A percentile compares a stretch with the other conserved stretches of the same genome.
phyloP scores from a whole-genome alignment of 176 grass and related monocot species.

The Secale cereale region DNA sequence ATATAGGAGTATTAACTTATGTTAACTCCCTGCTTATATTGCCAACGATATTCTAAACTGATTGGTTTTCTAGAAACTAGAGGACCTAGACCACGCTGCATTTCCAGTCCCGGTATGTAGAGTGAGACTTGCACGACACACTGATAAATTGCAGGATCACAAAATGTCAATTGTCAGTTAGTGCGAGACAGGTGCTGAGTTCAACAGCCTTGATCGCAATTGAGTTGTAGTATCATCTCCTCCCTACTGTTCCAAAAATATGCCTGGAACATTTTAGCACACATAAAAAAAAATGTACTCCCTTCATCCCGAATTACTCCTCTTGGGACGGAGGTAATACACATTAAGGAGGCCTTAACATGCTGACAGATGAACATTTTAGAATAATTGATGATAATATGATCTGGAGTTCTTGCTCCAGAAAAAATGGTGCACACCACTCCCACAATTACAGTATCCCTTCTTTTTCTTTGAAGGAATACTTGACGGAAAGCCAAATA shows the following conservation, averaged over 20 bases:
- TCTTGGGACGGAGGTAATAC: background rate
- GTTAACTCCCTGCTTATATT: background rate
- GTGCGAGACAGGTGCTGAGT: background rate
- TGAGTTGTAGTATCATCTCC: background rate
- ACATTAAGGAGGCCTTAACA: background rate
- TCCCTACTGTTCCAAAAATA: background rate
- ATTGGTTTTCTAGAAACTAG: background rate
- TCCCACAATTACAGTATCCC: background rate
- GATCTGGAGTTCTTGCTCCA: slow-evolving; percentile 8
- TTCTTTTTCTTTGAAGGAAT: background rate
- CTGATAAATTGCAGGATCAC: background rate
- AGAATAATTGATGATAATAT: background rate
- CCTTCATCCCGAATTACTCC: no score
- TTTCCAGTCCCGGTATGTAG: background rate
- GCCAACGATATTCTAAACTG: background rate
- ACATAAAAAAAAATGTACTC: background rate
- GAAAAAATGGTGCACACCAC: slow-evolving; percentile 10
- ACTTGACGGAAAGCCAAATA: background rate
- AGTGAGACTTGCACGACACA: background rate
- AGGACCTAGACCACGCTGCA: background rate
- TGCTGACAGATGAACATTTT: background rate
- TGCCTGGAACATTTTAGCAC: slow-evolving; percentile 22
- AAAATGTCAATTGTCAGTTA: background rate
- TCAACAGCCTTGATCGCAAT: background rate
- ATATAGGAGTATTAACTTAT: background rate